These are phyloP conservation scores for Malania oleifera DNA, from an alignment of 164 flowering plant genomes.

Conservation along the genomic window DNA sequence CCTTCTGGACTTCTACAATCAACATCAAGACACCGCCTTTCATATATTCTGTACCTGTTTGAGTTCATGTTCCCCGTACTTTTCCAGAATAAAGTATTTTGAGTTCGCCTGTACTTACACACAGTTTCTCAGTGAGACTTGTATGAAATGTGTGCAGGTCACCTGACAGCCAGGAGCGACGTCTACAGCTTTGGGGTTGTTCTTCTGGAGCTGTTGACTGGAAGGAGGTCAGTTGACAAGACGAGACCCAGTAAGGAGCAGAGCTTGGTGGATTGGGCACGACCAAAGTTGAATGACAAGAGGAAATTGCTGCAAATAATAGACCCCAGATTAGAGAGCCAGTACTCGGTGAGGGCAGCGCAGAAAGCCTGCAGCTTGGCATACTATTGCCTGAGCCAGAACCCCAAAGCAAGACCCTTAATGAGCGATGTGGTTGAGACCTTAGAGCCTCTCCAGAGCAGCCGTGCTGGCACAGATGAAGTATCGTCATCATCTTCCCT, in stretches of 20 bases:
- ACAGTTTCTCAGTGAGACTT: neutral
- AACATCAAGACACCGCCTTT: no score
- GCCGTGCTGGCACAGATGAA: conserved; percentile 32
- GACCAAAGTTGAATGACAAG: conserved; percentile 92
- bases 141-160: conserved; percentile 50
- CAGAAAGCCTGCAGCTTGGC: conserved; percentile 97
- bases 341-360: conserved; percentile 86
- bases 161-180: conserved; percentile 91
- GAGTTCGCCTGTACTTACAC: neutral
- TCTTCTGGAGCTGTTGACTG: conserved; percentile 87
- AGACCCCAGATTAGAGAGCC: conserved; percentile 82
- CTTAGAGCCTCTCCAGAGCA: conserved; percentile 78
- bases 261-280: conserved; percentile 94
- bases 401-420: conserved; percentile 94
- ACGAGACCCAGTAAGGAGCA: conserved; percentile 89
- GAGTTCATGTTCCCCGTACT: no score
- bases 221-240: conserved; percentile 87
- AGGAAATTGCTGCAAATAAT: conserved; percentile 81
- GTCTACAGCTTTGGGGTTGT: conserved; percentile 98
- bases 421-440: conserved; percentile 98
- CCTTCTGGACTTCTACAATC: neutral
- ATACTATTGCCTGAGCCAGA: conserved; percentile 89
- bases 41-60: no score
- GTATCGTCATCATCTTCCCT: conserved; percentile 27
- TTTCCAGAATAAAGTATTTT: no score